Conservation (phyloP, 2,329 filamentous ascomycete genomes). For the Orbilia quercus region DNA sequence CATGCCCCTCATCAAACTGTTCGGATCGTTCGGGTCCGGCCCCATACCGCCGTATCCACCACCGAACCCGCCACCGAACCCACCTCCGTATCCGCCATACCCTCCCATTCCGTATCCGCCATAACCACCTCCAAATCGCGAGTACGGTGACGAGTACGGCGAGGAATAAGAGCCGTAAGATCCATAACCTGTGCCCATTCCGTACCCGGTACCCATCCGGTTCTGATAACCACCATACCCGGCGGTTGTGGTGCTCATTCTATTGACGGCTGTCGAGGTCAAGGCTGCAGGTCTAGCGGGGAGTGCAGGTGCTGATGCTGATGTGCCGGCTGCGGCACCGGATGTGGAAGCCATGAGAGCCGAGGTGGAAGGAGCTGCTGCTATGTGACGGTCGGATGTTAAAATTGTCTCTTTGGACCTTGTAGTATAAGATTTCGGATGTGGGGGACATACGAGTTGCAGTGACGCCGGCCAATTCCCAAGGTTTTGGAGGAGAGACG, state of each 20-base stretch:
- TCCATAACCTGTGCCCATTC: constrained; percentile 60
- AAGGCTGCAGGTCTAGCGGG: constrained; percentile 85
- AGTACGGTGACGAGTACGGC: constrained; percentile 66
- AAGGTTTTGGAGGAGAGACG: constrained; percentile 92
- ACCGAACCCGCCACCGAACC: constrained; percentile 61
- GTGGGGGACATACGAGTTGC: constrained; percentile 66
- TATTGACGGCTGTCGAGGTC: constrained; percentile 77
- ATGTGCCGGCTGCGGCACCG: constrained; percentile 65
- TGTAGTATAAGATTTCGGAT: constrained; percentile 13
- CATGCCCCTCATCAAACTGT: constrained; percentile 94
- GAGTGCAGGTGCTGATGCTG: constrained; percentile 73
- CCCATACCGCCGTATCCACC: constrained; percentile 64
- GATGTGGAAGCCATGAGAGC: constrained; percentile 63
- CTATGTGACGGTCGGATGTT: constrained; percentile 45
- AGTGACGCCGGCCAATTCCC: constrained; percentile 82
- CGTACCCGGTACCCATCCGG: constrained; percentile 62
- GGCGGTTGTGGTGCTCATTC: constrained; percentile 75
- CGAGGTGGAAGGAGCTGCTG: constrained; percentile 52
- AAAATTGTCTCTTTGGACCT: too few species aligned
- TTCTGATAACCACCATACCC: constrained; percentile 62
- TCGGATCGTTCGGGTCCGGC: constrained; percentile 82
- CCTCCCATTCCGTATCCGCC: constrained; percentile 64
- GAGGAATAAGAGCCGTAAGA: constrained; percentile 61
- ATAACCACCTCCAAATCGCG: constrained; percentile 62
- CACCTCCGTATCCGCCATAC: constrained; percentile 30